Percentiles rank a stretch among this genome's conserved stretches.
phyloP scores from a whole-genome alignment of 73 alveolate genomes.

The Paraurostyla sp. region DNA sequence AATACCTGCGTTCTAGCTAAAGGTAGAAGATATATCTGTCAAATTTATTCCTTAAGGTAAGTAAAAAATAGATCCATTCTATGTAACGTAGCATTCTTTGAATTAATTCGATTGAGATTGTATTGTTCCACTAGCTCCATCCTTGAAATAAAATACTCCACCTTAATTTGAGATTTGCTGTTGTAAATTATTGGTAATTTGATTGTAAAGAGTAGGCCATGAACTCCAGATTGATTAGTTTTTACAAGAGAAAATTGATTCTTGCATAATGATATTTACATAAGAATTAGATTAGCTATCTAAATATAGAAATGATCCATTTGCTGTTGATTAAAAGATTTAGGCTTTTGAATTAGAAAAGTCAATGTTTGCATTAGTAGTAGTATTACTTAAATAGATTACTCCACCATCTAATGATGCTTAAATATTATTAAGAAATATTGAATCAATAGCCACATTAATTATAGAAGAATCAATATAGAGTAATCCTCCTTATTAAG shows the following conservation, averaged over 20 bases:
- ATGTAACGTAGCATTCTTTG: slow-evolving; percentile 4
- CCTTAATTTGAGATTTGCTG: not conserved
- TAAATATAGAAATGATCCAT: too few species aligned
- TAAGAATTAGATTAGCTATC: too few species aligned
- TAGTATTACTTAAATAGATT: too few species aligned
- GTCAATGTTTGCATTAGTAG: too few species aligned
- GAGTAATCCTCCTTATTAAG: too few species aligned
- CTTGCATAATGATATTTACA: too few species aligned
- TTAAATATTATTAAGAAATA: too few species aligned
- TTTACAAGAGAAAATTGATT: not conserved
- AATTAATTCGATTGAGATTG: not conserved
- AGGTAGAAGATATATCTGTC: not conserved
- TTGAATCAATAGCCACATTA: too few species aligned
- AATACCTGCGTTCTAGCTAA: not conserved
- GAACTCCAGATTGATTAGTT: not conserved
- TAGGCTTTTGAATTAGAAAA: too few species aligned
- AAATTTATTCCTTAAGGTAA: not conserved
- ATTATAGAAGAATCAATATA: too few species aligned
- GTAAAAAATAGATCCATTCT: slow-evolving; percentile 14
- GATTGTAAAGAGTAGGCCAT: slow-evolving; percentile 3
- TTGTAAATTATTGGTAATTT: not conserved
- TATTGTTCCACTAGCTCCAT: not conserved
- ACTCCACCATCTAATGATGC: too few species aligned
- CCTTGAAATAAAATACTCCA: not conserved
- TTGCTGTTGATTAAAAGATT: too few species aligned